These are phyloP conservation scores for Magnusiomyces suaveolens DNA, from an alignment of 1,139 yeast species.

Conservation along the genomic window DNA sequence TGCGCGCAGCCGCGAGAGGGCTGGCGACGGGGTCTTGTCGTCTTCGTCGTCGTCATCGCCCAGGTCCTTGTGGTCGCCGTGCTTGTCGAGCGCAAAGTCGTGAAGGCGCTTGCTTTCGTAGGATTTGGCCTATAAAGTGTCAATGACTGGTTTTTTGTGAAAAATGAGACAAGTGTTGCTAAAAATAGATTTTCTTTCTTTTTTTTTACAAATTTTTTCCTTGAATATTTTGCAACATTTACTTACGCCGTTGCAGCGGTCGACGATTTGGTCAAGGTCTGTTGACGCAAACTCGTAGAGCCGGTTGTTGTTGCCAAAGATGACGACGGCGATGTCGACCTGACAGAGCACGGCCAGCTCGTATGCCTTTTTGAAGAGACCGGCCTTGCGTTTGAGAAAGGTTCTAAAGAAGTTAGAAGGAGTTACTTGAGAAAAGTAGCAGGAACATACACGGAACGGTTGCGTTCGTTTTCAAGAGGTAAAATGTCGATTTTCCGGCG, in stretches of 20 bases:
- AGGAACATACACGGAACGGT: constrained; percentile 41
- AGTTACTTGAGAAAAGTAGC: constrained; percentile 3
- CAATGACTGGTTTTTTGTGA: no score
- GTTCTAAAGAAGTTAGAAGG: constrained; percentile 36
- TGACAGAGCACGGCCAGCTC: constrained; percentile 88
- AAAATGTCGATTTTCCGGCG: constrained; percentile 92
- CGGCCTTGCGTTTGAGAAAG: constrained; percentile 89
- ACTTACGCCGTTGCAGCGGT: constrained; percentile 40
- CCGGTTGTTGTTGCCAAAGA: constrained; percentile 74
- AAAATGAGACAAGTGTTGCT: no score
- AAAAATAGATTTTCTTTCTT: not conserved
- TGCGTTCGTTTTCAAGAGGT: constrained; percentile 84
- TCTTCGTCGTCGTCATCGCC: constrained; percentile 19
- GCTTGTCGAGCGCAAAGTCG: constrained; percentile 20
- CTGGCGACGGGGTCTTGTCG: constrained; percentile 11
- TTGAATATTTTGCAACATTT: not conserved
- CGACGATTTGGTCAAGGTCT: constrained; percentile 52
- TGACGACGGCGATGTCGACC: constrained; percentile 84
- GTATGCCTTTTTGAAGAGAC: constrained; percentile 90
- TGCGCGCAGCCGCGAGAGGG: constrained; percentile 4
- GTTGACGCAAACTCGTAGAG: constrained; percentile 76
- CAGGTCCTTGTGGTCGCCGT: constrained; percentile 13
- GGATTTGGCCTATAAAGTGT: constrained; percentile 26
- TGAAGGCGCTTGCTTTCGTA: constrained; percentile 27
- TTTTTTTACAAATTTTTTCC: not conserved